phyloP scores from a whole-genome alignment of 345 rosid genomes.

The Trapa incisa region DNA sequence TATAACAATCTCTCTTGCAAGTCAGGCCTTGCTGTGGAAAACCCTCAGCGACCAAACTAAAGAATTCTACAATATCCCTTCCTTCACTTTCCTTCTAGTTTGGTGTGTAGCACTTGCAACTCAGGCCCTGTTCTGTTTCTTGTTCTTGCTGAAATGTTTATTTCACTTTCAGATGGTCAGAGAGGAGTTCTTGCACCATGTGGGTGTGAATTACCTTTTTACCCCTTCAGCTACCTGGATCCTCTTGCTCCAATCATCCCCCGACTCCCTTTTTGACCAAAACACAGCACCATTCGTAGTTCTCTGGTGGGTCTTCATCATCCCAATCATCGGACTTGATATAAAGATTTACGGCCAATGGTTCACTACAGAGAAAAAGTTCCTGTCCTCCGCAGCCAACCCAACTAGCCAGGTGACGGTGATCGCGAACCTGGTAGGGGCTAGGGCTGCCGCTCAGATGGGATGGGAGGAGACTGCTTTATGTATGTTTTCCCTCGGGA shows the following conservation, averaged over 20 bases:
- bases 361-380: constrained; percentile 55
- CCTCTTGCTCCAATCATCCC: constrained; percentile 57
- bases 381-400: constrained; percentile 42
- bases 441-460: constrained; percentile 42
- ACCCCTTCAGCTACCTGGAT: constrained; percentile 65
- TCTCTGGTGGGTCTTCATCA: constrained; percentile 30
- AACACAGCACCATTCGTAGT: constrained; percentile 4
- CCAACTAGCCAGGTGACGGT: constrained; percentile 57
- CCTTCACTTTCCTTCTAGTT: constrained; percentile 17
- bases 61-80: constrained; percentile 7
- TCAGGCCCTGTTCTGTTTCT: constrained; percentile 16
- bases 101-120: constrained; percentile 23
- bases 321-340: constrained; percentile 44
- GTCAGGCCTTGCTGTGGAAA: constrained; percentile 39
- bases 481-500: constrained; percentile 50
- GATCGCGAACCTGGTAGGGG: constrained; percentile 48
- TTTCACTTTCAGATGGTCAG: constrained; percentile 25
- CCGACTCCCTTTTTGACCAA: constrained; percentile 8
- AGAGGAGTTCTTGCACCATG: constrained; percentile 32
- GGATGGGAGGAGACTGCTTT: constrained; percentile 52
- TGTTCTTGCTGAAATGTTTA: constrained; percentile 20
- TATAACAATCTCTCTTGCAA: constrained; percentile 24
- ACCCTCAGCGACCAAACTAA: constrained; percentile 5
- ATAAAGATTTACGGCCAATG: constrained; percentile 67
- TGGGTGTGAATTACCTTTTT: constrained; percentile 52